Base-by-base conservation (phyloP, 768 basidiomycete genomes). In the Suillus decipiens region DNA sequence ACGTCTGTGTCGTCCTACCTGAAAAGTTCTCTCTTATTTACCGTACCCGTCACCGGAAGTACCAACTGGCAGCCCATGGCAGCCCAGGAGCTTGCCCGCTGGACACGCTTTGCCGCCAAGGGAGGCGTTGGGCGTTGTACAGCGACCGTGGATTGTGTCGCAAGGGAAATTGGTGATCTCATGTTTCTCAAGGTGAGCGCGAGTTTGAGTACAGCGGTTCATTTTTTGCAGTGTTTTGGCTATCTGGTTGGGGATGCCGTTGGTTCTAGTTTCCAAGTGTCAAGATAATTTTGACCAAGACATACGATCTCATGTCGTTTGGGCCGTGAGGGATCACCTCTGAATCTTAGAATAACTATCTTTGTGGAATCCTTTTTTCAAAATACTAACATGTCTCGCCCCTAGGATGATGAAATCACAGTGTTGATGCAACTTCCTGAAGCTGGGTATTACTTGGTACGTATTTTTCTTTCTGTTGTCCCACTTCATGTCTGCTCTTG, bases 91-190 rank as follows among this genome's bases (percentile, higher is more conserved):
- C 83, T 94, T 37, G 84, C 87, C 10, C 81, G 89, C 47, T 95
- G 93, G 93, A 89, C 89, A 11, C 81, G 93, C 45, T 94, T 95
- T 72, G 93, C 93, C 0, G 84, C 80, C 5, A 94, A 93, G 70
- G 93, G 93, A 0, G 93, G 93, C 15, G 92, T 95, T 60, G 93
- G 93, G 5, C 89, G 81, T 67, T 93, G 92, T 66, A 86, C 84
- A 1, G 93, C 93, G 5, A 62, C 81, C 31, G 80, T 82, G 60
- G 92, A 95, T 73, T 92, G 90, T 69, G 84, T 91, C 22, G 91
- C 91, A 2, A 86, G 92, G 72, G 80, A 81, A 43, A 73, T 83
- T 12, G 88, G 88, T 28, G 93, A 95, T 74, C 80, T 95, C 51
- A 95, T 95, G 93, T 94, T 95, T 72, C 75, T 95, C 56, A 88